A percentile compares a stretch with the other conserved stretches of the same genome.
These are phyloP conservation scores for Phytophthora kernoviae DNA, from an alignment of 352 stramenopile genomes.

Conservation along the genomic window DNA sequence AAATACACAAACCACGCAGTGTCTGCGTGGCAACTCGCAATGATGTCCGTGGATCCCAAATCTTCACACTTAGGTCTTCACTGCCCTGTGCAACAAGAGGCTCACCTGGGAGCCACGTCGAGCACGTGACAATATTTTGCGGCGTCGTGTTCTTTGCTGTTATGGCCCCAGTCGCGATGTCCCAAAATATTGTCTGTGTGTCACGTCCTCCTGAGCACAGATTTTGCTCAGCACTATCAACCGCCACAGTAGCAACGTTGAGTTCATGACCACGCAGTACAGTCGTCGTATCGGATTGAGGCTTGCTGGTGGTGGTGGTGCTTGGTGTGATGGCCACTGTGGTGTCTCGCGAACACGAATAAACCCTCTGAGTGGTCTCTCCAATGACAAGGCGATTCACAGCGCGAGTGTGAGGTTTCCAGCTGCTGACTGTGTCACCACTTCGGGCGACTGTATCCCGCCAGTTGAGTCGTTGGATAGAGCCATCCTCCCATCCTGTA, in stretches of 20 bases:
- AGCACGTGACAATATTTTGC: conserved; percentile 88
- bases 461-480: conserved; percentile 57
- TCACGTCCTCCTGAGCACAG: conserved; percentile 84
- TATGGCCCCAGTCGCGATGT: conserved; percentile 53
- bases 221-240: conserved; percentile 54
- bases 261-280: conserved; percentile 57
- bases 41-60: conserved; percentile 73
- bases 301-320: conserved; percentile 13
- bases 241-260: conserved; percentile 72
- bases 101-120: conserved; percentile 73
- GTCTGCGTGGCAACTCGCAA: conserved; percentile 57
- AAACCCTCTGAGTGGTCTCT: conserved; percentile 46
- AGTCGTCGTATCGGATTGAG: conserved; percentile 24
- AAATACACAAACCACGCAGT: conserved; percentile 80
- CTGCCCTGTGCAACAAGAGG: conserved; percentile 73
- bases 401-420: conserved; percentile 53
- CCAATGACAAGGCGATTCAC: conserved; percentile 71
- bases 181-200: conserved; percentile 84
- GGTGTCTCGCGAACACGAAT: conserved; percentile 80
- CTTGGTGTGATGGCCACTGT: conserved; percentile 59
- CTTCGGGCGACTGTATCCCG: too few species aligned
- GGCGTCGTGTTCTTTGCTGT: conserved; percentile 69
- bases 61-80: conserved; percentile 80
- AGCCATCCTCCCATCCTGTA: conserved; percentile 77
- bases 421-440: conserved; percentile 34